These are phyloP conservation scores for Solanum chiquidenum DNA, from an alignment of 257 asterid genomes.

Conservation along the genomic window DNA sequence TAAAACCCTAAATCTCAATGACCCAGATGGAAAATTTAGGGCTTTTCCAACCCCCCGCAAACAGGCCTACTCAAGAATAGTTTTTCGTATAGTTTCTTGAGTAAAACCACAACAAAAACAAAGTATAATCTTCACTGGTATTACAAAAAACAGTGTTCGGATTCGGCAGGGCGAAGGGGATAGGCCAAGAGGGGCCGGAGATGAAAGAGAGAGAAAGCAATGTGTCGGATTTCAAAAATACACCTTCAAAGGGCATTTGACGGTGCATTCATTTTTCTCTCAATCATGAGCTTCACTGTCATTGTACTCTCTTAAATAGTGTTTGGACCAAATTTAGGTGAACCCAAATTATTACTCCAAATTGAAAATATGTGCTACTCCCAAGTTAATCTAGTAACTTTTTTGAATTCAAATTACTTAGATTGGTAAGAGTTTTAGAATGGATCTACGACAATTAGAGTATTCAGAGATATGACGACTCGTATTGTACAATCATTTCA, in stretches of 20 bases:
- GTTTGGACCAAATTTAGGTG: neutral
- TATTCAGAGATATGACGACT: neutral
- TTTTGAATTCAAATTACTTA: neutral
- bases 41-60: constrained; percentile 9
- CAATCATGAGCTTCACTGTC: neutral
- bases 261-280: neutral
- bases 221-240: constrained; percentile 14
- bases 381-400: neutral
- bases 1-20: constrained; percentile 26
- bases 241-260: constrained; percentile 8
- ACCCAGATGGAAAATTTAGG: constrained; percentile 25
- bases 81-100: neutral
- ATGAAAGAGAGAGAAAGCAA: constrained; percentile 2
- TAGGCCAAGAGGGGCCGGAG: constrained; percentile 2
- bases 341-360: neutral
- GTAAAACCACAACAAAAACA: neutral
- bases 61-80: neutral
- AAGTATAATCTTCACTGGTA: neutral
- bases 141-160: neutral
- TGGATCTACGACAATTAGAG: neutral
- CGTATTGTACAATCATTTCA: neutral
- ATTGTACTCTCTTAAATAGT: neutral
- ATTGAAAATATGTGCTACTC: neutral
- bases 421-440: neutral
- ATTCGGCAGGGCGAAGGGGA: neutral